Evolutionary conservation across 2,329 filamentous ascomycete genomes (phyloP).

Genomic region (Ceratocystiopsis minuta): DNA sequence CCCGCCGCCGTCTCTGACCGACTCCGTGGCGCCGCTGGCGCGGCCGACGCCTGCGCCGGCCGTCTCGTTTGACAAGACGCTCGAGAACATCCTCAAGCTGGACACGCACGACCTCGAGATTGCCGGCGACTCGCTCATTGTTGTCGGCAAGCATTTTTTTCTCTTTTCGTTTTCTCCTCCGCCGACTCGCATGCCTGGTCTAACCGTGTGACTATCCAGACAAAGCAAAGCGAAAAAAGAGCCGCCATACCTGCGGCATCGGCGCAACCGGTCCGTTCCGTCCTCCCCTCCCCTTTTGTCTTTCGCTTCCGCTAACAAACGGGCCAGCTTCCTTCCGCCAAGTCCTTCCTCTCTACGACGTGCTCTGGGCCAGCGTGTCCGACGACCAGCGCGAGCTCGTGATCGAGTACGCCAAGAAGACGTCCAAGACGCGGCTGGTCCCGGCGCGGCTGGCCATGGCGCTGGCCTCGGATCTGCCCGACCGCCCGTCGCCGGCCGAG

Average conservation of each 20-base stretch:
- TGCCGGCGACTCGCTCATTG: slow-evolving; percentile 5
- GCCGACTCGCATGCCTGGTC: too few species aligned
- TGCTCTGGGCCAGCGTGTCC: slow-evolving; percentile 58
- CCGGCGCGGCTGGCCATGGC: slow-evolving; percentile 26
- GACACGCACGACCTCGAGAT: slow-evolving; percentile 10
- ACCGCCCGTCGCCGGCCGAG: slow-evolving; percentile 20
- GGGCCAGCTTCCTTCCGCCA: slow-evolving; percentile 2
- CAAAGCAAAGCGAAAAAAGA: slow-evolving; percentile 10
- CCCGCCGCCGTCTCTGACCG: too few species aligned
- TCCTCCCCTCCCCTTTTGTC: neutral
- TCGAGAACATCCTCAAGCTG: slow-evolving; percentile 10
- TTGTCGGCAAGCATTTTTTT: slow-evolving; percentile 3
- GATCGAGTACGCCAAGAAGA: slow-evolving; percentile 52
- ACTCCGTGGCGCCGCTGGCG: too few species aligned
- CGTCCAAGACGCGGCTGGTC: slow-evolving; percentile 40
- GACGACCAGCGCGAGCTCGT: slow-evolving; percentile 36
- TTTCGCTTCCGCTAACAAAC: neutral
- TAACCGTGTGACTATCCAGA: slow-evolving; percentile 6
- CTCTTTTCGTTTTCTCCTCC: too few species aligned
- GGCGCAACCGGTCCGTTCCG: neutral
- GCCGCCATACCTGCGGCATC: slow-evolving; percentile 6
- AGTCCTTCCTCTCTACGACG: slow-evolving; percentile 57
- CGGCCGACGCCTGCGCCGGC: neutral
- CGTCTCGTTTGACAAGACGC: slow-evolving; percentile 11
- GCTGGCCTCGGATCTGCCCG: slow-evolving; percentile 6